Percentiles rank a stretch among this genome's conserved stretches.
Evolutionary conservation across 306 rosid genomes (phyloP).

Genomic region (Acacia confusa): DNA sequence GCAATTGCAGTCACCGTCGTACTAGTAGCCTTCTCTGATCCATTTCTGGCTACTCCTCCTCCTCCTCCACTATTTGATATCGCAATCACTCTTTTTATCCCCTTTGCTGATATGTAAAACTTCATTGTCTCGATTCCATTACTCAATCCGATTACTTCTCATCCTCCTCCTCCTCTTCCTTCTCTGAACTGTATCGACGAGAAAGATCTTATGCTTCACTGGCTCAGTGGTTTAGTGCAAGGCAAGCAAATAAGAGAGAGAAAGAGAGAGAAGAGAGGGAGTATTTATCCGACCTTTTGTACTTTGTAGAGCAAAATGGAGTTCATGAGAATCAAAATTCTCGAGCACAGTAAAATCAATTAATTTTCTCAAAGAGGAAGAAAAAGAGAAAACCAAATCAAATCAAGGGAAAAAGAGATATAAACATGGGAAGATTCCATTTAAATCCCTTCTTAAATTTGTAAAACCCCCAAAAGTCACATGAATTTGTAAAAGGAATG

Average conservation of each 20-base stretch:
- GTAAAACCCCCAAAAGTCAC: too few species aligned
- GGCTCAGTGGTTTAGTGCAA: slow-evolving; percentile 15
- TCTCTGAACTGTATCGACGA: not conserved
- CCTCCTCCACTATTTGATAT: slow-evolving; percentile 44
- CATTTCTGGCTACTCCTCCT: slow-evolving; percentile 47
- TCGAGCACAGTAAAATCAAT: slow-evolving; percentile 7
- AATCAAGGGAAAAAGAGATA: too few species aligned
- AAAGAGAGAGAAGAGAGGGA: not conserved
- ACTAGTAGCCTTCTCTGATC: slow-evolving; percentile 27
- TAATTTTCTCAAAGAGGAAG: not conserved
- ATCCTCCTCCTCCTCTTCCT: not conserved
- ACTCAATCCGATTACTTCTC: slow-evolving; percentile 28
- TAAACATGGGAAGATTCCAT: too few species aligned
- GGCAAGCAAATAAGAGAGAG: not conserved
- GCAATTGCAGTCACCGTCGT: slow-evolving; percentile 25
- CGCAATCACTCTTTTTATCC: slow-evolving; percentile 59
- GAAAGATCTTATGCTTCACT: slow-evolving; percentile 39
- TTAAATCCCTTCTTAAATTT: too few species aligned
- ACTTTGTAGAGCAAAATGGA: not conserved
- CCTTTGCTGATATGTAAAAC: slow-evolving; percentile 77
- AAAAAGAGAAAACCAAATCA: not conserved
- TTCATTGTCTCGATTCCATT: slow-evolving; percentile 62
- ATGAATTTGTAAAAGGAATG: too few species aligned
- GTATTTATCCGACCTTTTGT: slow-evolving; percentile 5
- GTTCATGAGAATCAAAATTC: slow-evolving; percentile 35